Evolutionary conservation across 345 rosid genomes (phyloP).

Genomic region (Aethionema arabicum): DNA sequence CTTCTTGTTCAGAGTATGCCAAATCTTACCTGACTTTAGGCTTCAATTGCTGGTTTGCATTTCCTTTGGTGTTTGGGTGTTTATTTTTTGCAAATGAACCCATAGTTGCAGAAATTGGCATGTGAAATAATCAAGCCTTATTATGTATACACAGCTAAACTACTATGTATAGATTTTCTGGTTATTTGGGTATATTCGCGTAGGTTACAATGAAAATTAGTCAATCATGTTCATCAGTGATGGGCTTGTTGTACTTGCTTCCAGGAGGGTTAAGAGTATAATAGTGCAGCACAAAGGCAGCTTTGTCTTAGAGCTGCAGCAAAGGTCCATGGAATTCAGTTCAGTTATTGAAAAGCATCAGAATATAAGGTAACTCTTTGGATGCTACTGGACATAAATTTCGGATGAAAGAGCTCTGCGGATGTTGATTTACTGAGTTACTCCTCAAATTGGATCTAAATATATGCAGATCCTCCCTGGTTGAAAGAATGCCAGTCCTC

Average conservation of each 20-base stretch:
- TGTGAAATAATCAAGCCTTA: not conserved
- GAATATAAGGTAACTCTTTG: slow-evolving; percentile 64
- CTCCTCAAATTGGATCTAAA: slow-evolving; percentile 30
- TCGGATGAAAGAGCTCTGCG: slow-evolving; percentile 14
- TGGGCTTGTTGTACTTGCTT: slow-evolving; percentile 30
- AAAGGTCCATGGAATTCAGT: slow-evolving; percentile 85
- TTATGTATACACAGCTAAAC: slow-evolving; percentile 16
- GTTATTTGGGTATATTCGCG: slow-evolving; percentile 18
- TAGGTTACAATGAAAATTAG: slow-evolving; percentile 18
- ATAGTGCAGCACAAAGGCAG: slow-evolving; percentile 68
- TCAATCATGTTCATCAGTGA: slow-evolving; percentile 11
- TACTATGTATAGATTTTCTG: not conserved
- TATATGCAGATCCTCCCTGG: slow-evolving; percentile 70
- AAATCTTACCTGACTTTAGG: slow-evolving; percentile 14
- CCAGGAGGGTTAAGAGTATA: slow-evolving; percentile 74
- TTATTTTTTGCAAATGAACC: too few species aligned
- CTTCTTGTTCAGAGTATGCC: slow-evolving; percentile 88
- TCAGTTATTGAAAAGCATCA: slow-evolving; percentile 84
- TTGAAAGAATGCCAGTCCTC: slow-evolving; percentile 98
- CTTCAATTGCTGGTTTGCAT: too few species aligned
- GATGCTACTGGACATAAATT: slow-evolving; percentile 4
- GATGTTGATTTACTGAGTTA: slow-evolving; percentile 20
- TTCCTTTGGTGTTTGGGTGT: too few species aligned
- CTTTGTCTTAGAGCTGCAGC: slow-evolving; percentile 96
- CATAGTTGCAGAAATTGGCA: too few species aligned